These are phyloP conservation scores for Coniochaeta hoffmannii DNA, from an alignment of 2,329 filamentous ascomycete species.

Conservation along the genomic window DNA sequence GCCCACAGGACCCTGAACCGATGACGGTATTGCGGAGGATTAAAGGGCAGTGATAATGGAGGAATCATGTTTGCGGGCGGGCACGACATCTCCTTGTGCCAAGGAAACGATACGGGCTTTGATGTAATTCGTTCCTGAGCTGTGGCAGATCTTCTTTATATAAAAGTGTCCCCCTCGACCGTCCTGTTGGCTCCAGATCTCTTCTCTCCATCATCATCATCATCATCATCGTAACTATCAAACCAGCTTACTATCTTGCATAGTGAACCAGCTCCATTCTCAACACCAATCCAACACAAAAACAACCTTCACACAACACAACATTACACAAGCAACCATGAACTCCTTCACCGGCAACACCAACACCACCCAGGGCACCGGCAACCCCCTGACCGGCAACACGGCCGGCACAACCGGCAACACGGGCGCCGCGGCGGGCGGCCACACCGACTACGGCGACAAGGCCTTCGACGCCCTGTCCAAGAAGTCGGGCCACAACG, in stretches of 20 bases:
- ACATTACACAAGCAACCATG: not conserved
- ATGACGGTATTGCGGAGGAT: not conserved
- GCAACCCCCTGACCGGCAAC: not conserved
- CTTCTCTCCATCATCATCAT: not conserved
- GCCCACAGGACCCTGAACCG: not conserved
- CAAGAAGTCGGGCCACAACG: conserved; percentile 17
- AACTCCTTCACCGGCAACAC: not conserved
- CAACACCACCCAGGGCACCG: not conserved
- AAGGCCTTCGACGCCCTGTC: conserved; percentile 17
- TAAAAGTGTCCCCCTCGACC: no score
- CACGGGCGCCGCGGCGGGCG: not conserved
- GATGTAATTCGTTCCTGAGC: conserved; percentile 3
- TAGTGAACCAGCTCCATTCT: not conserved
- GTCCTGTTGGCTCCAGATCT: not conserved
- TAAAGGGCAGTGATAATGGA: not conserved
- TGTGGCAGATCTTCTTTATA: no score
- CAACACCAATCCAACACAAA: not conserved
- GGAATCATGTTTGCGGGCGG: not conserved
- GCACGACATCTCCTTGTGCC: not conserved
- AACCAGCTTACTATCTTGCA: not conserved
- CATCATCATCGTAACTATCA: not conserved
- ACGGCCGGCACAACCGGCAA: not conserved
- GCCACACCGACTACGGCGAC: conserved; percentile 16
- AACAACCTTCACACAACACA: not conserved
- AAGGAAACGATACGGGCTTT: not conserved